These are phyloP conservation scores for Wallacemonas sp. DNA, from an alignment of 208 protist species.

Conservation along the genomic window DNA sequence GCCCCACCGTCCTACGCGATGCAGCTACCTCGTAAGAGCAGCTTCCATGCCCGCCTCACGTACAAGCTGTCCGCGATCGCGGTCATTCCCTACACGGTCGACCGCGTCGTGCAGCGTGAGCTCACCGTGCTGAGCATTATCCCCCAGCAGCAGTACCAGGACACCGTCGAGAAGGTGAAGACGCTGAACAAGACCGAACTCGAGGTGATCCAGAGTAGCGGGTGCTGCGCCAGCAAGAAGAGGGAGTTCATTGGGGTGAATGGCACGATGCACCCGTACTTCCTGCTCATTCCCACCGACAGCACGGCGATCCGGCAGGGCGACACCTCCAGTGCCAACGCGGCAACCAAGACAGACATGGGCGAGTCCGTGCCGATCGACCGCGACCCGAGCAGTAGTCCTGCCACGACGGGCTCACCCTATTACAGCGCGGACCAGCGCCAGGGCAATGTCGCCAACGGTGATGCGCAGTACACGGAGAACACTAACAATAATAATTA, in stretches of 20 bases:
- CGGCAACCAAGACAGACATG: not conserved
- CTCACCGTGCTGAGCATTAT: constrained; percentile 9
- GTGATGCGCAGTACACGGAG: no score
- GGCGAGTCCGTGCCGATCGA: not conserved
- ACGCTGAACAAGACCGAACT: constrained; percentile 6
- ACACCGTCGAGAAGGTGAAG: not conserved
- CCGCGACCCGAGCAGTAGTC: not conserved
- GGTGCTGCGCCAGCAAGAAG: constrained; percentile 6
- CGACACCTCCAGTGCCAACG: not conserved
- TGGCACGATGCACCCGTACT: constrained; percentile 1
- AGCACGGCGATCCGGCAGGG: not conserved
- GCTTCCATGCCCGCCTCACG: constrained; percentile 3
- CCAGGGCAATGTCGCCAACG: no score
- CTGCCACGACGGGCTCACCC: not conserved
- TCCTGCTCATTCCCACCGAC: not conserved
- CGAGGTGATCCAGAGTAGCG: not conserved
- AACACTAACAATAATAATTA: no score
- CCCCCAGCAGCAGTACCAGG: not conserved
- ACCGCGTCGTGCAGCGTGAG: constrained; percentile 8
- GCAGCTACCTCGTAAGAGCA: constrained; percentile 10
- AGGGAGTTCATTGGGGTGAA: not conserved
- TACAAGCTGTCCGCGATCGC: constrained; percentile 10
- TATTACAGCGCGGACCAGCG: no score
- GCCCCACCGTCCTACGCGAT: constrained; percentile 18
- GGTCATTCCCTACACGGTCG: constrained; percentile 15